Evolutionary conservation across 805 yeast genomes (phyloP), one percentile per base, ranked within the genome.

Genomic region (Nakazawaea ernobii): DNA sequence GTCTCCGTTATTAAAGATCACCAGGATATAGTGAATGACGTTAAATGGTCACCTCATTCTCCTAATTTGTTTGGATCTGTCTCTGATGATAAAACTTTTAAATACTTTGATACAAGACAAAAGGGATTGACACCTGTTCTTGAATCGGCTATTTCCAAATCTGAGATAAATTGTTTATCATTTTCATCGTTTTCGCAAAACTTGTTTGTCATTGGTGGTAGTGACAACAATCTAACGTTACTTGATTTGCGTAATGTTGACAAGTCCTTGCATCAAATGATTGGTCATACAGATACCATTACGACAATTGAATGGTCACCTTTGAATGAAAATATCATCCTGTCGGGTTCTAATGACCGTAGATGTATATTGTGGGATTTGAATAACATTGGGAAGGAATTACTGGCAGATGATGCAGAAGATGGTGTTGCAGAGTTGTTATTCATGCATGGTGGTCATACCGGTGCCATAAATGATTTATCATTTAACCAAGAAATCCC

Each of bases 381-480:
- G 49, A 68, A 71, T 41, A 81, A 78, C 55, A 83, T 89, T 33
- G 97, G 97, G 4, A 86, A 82, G 52, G 96, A 88, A 59, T 95
- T 87, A 62, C 74, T 74, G 11, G 90, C 81, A 54, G 96, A 88
- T 55, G 96, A 89, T 59, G 86, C 89, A 29, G 95, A 86, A 53
- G 97, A 89, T 58, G 97, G 95, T 35, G 85, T 85, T 27, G 92
- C 96, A 4, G 97, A 89, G 62, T 66, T 89, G 32, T 70, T 88
- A 56, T 85, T 88, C 90, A 85, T 89, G 83, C 96, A 89, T 60
- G 95, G 95, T 35, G 96, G 96, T 17, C 96, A 89, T 59, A 82
- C 90, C 15, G 84, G 88, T 14, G 73, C 84, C 6, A 82, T 86
- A 14, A 80, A 82, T 38, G 95, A 86, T 60, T 70, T 86, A 54